Evolutionary conservation across 2,329 filamentous ascomycete species (phyloP).

Genomic region (Microdochium paspali): DNA sequence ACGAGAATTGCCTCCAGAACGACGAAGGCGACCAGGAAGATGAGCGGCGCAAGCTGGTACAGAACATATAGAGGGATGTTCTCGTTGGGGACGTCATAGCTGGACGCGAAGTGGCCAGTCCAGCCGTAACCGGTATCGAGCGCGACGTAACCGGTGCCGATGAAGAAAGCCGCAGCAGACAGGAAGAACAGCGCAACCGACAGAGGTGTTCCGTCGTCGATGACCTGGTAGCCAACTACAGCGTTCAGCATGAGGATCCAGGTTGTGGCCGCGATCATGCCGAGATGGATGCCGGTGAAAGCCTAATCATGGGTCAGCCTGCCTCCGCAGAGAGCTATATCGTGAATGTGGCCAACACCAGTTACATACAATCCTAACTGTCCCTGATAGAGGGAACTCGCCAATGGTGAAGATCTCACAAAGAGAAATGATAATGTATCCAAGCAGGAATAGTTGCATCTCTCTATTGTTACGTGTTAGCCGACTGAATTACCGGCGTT

Average conservation of each 20-base stretch:
- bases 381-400: slow-evolving; percentile 66
- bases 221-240: slow-evolving; percentile 81
- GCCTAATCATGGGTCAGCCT: slow-evolving; percentile 38
- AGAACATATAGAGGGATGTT: slow-evolving; percentile 87
- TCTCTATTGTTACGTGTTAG: slow-evolving; percentile 53
- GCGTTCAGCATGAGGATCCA: slow-evolving; percentile 93
- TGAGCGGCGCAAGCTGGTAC: slow-evolving; percentile 80
- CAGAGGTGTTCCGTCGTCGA: slow-evolving; percentile 85
- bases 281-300: slow-evolving; percentile 86
- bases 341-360: too few relatives aligned
- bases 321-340: too few relatives aligned
- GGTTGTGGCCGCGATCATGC: slow-evolving; percentile 74
- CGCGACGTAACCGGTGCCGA: slow-evolving; percentile 91
- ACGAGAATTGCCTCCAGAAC: slow-evolving; percentile 78
- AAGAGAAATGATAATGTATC: slow-evolving; percentile 80
- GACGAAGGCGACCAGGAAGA: slow-evolving; percentile 86
- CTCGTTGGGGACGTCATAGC: slow-evolving; percentile 49
- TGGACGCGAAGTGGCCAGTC: slow-evolving; percentile 68
- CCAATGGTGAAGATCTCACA: slow-evolving; percentile 97
- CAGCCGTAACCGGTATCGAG: slow-evolving; percentile 85
- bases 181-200: slow-evolving; percentile 67
- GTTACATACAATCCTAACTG: slow-evolving; percentile 59
- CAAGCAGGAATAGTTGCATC: slow-evolving; percentile 87
- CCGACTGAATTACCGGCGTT: slow-evolving; percentile 8
- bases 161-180: slow-evolving; percentile 64